Evolutionary conservation across 768 basidiomycete species (phyloP).

Genomic region (Boletus eberwhitei): DNA sequence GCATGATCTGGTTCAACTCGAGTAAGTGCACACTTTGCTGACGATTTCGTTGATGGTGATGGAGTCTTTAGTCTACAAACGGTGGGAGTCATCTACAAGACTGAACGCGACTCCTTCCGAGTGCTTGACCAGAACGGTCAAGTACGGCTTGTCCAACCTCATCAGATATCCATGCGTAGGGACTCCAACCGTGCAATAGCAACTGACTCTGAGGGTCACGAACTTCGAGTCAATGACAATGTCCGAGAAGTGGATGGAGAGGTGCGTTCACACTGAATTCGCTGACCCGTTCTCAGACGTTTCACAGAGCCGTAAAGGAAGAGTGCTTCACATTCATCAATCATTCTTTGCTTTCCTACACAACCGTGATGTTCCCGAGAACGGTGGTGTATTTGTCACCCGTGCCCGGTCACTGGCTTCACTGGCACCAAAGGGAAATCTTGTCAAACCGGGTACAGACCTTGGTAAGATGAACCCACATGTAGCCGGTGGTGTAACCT

Average conservation of each 20-base stretch:
- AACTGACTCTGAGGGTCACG: constrained; percentile 84
- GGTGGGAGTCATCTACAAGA: constrained; percentile 96
- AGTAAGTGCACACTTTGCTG: constrained; percentile 52
- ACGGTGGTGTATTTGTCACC: constrained; percentile 93
- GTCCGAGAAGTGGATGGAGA: constrained; percentile 91
- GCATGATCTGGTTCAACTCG: constrained; percentile 94
- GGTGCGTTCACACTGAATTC: constrained; percentile 40
- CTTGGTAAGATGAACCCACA: constrained; percentile 92
- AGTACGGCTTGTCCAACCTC: constrained; percentile 84
- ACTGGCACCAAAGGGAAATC: constrained; percentile 79
- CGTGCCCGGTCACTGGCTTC: constrained; percentile 80
- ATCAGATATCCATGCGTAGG: constrained; percentile 90
- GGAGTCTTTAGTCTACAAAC: constrained; percentile 66
- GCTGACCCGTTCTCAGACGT: neutral
- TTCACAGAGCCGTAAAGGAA: constrained; percentile 74
- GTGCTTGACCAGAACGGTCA: constrained; percentile 94
- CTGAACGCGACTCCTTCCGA: constrained; percentile 93
- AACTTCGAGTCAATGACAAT: constrained; percentile 83
- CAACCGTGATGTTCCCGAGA: constrained; percentile 86
- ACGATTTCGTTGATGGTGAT: constrained; percentile 10
- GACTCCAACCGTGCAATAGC: constrained; percentile 83
- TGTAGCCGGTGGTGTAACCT: constrained; percentile 47
- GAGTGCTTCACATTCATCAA: constrained; percentile 90
- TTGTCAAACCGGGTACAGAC: constrained; percentile 65
- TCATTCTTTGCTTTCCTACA: constrained; percentile 92